Evolutionary conservation across 352 stramenopile species (phyloP).

Genomic region (Phytophthora pisi): DNA sequence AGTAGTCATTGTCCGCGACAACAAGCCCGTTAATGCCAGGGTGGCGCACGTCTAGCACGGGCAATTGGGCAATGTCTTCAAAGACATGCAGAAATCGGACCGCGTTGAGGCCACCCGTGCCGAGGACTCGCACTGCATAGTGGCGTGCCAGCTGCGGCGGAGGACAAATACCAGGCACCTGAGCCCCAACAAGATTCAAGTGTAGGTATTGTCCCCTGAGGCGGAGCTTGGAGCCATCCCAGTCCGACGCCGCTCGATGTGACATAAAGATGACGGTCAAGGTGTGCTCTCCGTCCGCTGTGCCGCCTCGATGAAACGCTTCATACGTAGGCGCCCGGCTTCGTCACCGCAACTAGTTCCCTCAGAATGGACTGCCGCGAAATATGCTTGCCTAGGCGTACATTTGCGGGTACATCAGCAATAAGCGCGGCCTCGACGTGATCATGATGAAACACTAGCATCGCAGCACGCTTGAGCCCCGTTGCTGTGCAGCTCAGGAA

Average conservation of each 20-base stretch:
- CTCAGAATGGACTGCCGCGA: not conserved
- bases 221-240: not conserved
- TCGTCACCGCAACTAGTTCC: not conserved
- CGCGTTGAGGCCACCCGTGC: not conserved
- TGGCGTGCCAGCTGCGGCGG: not conserved
- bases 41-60: not conserved
- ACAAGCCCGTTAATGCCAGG: too few species aligned
- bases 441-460: not conserved
- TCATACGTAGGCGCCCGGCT: not conserved
- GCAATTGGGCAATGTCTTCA: not conserved
- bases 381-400: not conserved
- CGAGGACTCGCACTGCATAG: not conserved
- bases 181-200: not conserved
- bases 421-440: not conserved
- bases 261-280: not conserved
- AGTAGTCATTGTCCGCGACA: not conserved
- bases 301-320: not conserved
- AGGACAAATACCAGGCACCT: not conserved
- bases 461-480: not conserved
- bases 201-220: not conserved
- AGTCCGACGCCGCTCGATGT: not conserved
- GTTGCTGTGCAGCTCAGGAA: slow-evolving; percentile 1
- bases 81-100: not conserved
- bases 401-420: not conserved
- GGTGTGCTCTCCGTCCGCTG: not conserved